These are phyloP conservation scores for Cardiospermum halicacabum DNA, from an alignment of 345 rosid genomes.

Conservation along the genomic window DNA sequence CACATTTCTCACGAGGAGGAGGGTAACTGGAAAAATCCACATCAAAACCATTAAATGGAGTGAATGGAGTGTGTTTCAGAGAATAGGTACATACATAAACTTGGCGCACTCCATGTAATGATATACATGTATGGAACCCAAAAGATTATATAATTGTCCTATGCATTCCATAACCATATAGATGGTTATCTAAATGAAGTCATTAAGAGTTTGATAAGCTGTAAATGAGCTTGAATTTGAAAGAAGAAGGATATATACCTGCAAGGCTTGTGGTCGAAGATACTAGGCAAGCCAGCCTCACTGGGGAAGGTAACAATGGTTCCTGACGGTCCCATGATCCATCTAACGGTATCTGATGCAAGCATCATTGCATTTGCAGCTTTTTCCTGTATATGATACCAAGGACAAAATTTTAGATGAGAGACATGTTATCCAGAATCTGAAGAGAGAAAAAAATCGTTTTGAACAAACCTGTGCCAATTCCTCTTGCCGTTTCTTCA, in stretches of 20 bases:
- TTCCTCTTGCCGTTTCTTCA: constrained; percentile 49
- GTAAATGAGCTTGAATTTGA: background rate
- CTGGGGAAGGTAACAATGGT: constrained; percentile 45
- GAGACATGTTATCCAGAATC: background rate
- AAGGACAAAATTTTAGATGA: constrained; percentile 8
- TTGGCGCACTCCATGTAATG: no score
- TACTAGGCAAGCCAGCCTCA: constrained; percentile 46
- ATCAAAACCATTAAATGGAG: background rate
- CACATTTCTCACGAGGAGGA: constrained; percentile 51
- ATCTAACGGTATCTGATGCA: constrained; percentile 43
- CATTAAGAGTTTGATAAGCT: background rate
- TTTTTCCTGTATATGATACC: constrained; percentile 33
- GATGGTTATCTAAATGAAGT: no score
- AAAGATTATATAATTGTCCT: no score
- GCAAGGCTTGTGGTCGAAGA: constrained; percentile 36
- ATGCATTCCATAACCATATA: no score
- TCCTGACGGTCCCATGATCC: constrained; percentile 43
- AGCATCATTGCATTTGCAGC: constrained; percentile 40
- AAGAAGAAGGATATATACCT: constrained; percentile 8
- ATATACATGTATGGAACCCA: no score
- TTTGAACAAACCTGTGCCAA: constrained; percentile 37
- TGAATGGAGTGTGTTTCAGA: background rate
- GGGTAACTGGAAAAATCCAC: constrained; percentile 39
- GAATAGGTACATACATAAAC: background rate
- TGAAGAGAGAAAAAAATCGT: background rate